phyloP scores from a whole-genome alignment of 495 filamentous ascomycete genomes.

The Penicillium bovifimosum region DNA sequence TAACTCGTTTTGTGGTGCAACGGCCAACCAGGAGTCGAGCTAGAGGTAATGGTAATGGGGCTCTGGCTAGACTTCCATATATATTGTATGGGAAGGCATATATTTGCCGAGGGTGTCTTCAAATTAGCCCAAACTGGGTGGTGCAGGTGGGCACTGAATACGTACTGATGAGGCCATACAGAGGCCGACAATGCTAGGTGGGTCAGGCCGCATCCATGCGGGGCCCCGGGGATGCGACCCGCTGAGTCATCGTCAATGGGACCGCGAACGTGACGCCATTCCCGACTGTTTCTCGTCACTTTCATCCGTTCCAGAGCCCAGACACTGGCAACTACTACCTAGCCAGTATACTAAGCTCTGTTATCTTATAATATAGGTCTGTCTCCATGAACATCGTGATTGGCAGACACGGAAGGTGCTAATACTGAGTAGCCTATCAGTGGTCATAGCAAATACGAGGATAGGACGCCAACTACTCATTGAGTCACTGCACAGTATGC shows the following conservation, averaged over 20 bases:
- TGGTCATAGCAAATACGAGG: constrained; percentile 3
- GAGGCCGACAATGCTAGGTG: no score
- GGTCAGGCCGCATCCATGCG: no score
- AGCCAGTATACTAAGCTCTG: background rate
- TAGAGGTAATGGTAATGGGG: constrained; percentile 40
- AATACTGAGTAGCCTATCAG: constrained; percentile 9
- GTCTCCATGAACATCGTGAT: background rate
- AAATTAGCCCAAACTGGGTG: no score
- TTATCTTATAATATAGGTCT: constrained; percentile 1
- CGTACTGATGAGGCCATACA: no score
- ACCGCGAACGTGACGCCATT: constrained; percentile 3
- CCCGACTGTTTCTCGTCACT: background rate
- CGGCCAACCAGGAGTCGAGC: constrained; percentile 35
- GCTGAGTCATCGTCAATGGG: background rate
- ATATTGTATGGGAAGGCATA: no score
- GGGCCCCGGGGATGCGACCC: background rate
- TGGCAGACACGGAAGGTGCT: background rate
- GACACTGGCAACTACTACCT: background rate
- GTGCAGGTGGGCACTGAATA: no score
- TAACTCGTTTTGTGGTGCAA: constrained; percentile 24
- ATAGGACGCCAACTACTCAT: background rate
- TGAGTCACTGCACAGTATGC: background rate
- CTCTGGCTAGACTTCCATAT: constrained; percentile 31
- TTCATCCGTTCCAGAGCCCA: background rate
- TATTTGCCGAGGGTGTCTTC: no score